Evolutionary conservation across 2,329 filamentous ascomycete genomes (phyloP), one percentile per base, ranked within the genome.

Genomic region (Biscogniauxia mediterranea): DNA sequence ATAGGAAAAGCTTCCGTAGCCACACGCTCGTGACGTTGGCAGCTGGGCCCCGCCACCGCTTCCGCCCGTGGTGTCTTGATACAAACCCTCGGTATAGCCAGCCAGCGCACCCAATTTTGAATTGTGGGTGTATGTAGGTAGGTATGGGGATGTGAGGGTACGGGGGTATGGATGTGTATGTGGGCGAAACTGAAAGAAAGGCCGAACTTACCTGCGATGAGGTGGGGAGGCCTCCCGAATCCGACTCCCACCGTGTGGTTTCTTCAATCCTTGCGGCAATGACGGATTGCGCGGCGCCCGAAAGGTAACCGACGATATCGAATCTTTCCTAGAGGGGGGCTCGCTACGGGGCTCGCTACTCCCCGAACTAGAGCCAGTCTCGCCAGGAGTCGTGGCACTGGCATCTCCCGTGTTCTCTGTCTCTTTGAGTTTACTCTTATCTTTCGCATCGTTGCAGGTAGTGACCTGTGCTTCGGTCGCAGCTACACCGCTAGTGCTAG

Each of bases 181-280:
- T 23, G 32, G n/a, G 46, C 60, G 21, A 57, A 50, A 42, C 19
- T 7, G 25, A 42, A 57, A 57, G 38, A 50, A 63, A 38, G 57
- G 60, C 54, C 51, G 25, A 32, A 72, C 79, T 76, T 75, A 85
- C 83, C 80, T 82, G 60, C 73, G 67, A 62, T 81, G 79, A 32
- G 79, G 77, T 23, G 83, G 83, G 25, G 83, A 85, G 46, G 77
- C 79, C 23, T 73, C 78, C 58, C 79, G 72, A 54, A 79, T 78
- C 23, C 80, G 76, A 56, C 65, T 71, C 38, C 76, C 77, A 56
- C 76, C 74, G 53, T 80, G 80, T 58, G 75, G 77, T 61, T 80
- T 79, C 61, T 81, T 80, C 3, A 70, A 65, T 25, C 81, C 82
- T 62, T 83, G 82, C 3, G 82, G 81, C 19, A 84, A 72, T 20